Conservation (phyloP, 2,329 filamentous ascomycete species). For the Colletotrichum horii region DNA sequence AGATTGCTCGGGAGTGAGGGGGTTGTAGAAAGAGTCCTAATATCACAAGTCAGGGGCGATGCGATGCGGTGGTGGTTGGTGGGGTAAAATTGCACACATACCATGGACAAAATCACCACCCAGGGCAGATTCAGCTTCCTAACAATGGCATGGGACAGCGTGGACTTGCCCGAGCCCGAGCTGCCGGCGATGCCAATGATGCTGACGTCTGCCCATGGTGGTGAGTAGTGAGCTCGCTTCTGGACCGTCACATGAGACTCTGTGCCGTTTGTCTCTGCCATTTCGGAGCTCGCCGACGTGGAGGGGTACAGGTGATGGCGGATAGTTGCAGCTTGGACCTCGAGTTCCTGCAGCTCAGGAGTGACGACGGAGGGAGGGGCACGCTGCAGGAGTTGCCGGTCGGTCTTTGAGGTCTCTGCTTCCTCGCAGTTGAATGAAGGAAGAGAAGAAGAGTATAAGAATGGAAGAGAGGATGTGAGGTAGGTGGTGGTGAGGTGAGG, state of each 20-base stretch:
- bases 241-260: constrained; percentile 53
- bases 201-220: constrained; percentile 94
- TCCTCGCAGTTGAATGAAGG: constrained; percentile 2
- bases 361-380: background rate
- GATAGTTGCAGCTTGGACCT: constrained; percentile 5
- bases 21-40: constrained; percentile 97
- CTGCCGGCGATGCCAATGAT: constrained; percentile 97
- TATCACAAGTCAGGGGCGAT: background rate
- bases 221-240: constrained; percentile 78
- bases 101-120: constrained; percentile 98
- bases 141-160: constrained; percentile 89
- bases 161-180: constrained; percentile 95
- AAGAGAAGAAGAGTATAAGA: constrained; percentile 1
- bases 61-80: background rate
- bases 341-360: background rate
- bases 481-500: background rate
- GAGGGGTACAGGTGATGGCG: background rate
- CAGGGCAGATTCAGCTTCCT: constrained; percentile 89
- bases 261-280: constrained; percentile 22
- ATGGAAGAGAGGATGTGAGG: background rate
- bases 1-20: constrained; percentile 79
- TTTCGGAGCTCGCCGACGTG: constrained; percentile 13
- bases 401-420: background rate
- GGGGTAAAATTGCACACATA: constrained; percentile 44
- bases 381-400: background rate